These are phyloP conservation scores for Aspergillus leporis DNA, from an alignment of 495 filamentous ascomycete genomes.

Conservation along the genomic window DNA sequence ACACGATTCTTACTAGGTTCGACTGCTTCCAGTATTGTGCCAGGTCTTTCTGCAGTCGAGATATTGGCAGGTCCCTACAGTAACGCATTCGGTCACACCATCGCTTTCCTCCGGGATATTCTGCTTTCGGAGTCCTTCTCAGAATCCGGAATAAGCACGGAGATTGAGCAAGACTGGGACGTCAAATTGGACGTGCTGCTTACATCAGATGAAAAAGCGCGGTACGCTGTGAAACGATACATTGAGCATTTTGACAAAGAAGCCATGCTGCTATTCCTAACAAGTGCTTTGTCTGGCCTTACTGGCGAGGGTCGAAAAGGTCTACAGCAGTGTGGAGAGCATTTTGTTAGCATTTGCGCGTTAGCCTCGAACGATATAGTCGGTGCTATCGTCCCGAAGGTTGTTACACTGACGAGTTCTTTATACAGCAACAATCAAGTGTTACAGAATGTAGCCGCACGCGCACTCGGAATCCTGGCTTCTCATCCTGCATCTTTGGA, in stretches of 20 bases:
- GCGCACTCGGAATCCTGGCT: constrained; percentile 75
- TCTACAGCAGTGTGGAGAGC: constrained; percentile 54
- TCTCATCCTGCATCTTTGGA: constrained; percentile 57
- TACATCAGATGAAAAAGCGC: constrained; percentile 60
- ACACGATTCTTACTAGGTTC: constrained; percentile 34
- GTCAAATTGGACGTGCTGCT: constrained; percentile 70
- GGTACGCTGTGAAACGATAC: constrained; percentile 56
- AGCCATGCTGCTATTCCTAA: constrained; percentile 44
- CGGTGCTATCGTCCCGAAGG: constrained; percentile 45
- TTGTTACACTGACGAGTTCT: constrained; percentile 52
- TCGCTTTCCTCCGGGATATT: constrained; percentile 72
- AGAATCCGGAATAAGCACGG: constrained; percentile 46
- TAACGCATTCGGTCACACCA: constrained; percentile 56
- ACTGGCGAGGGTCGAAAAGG: constrained; percentile 46
- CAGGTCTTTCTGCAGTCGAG: constrained; percentile 22
- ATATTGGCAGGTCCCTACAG: constrained; percentile 34
- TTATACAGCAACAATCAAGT: constrained; percentile 69
- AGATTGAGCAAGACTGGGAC: constrained; percentile 83
- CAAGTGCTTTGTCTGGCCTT: constrained; percentile 60
- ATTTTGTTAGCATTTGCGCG: constrained; percentile 68
- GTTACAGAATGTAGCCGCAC: constrained; percentile 61
- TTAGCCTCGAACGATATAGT: constrained; percentile 57
- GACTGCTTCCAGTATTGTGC: constrained; percentile 22
- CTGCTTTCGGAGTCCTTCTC: constrained; percentile 70
- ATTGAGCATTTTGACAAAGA: constrained; percentile 36